Base-by-base conservation (phyloP, 148 eudicot genomes). In the Cornus suecica region DNA sequence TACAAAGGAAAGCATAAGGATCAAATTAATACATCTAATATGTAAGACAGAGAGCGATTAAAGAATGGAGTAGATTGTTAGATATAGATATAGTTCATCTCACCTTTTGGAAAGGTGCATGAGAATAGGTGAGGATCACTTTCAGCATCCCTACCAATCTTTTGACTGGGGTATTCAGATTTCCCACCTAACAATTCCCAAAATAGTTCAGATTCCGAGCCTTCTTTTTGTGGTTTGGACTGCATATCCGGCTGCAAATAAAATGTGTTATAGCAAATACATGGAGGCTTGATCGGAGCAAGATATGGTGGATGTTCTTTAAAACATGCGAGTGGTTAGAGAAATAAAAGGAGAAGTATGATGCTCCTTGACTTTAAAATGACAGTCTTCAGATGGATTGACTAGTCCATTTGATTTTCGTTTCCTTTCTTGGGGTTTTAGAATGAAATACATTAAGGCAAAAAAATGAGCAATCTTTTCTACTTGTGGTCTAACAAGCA, bases 121-220 rank as follows among this genome's bases (percentile, higher is more conserved):
- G 97, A 86, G 75, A 96, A 93, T 79, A 96, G 78, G 78, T 93
- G 99, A 51, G 98, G 94, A 81, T 96, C 99, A 42, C 79, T 89
- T 87, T 90, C 97, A 79, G 90, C 70, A 65, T 79, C 88, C 84
- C 85, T 91, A 14, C 77, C 85, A 73, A 88, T 84, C 84, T 90
- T 96, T 84, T 93, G 93, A 78, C 89, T 90, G 18, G 94, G 81
- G 84, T 93, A 90, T 78, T 93, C 97, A 42, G 87, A 78, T 81
- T 93, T 93, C 66, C 87, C 93, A 30, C 99, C 99, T 80, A 96
- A 76, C 78, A 91, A 85, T 65, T 87, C 85, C 98, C 98, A 96
- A 71, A 93, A 96, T 41, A 86, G 92, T 70, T 90, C 93, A 74
- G 89, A 70, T 75, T 96, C 99, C 30, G 90, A 79, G 61, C 99